Conservation (phyloP, 441 rosid genomes). For the Pelargonium citronellum region DNA sequence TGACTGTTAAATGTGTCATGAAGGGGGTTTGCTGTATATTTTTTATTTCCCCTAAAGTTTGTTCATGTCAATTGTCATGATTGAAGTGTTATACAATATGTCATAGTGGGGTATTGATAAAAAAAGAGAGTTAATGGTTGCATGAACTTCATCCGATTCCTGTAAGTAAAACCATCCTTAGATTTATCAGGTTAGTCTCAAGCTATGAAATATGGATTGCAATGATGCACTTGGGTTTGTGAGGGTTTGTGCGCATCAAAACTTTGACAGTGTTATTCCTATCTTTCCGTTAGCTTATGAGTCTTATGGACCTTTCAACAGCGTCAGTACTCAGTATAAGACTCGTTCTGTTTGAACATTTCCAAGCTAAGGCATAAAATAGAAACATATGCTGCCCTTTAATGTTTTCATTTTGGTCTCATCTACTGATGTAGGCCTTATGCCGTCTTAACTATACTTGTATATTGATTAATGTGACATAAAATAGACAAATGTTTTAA, state of each 20-base stretch:
- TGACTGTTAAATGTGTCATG: not conserved
- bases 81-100: not conserved
- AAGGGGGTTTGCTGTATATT: not conserved
- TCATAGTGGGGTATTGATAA: not conserved
- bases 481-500: not conserved
- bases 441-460: too few relatives aligned
- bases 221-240: not conserved
- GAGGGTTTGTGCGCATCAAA: not conserved
- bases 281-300: not conserved
- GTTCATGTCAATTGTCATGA: not conserved
- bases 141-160: not conserved
- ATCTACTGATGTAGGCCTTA: too few relatives aligned
- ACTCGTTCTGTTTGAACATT: not conserved
- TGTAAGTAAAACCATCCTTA: not conserved
- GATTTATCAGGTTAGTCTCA: too few relatives aligned
- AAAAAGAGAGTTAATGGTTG: not conserved
- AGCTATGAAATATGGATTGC: not conserved
- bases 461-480: not conserved
- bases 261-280: not conserved
- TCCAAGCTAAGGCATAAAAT: not conserved
- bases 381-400: not conserved
- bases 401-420: not conserved
- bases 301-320: not conserved
- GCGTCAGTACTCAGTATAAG: not conserved
- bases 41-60: not conserved